Conservation (phyloP, 768 basidiomycete genomes). For the Boletus bicolor region DNA sequence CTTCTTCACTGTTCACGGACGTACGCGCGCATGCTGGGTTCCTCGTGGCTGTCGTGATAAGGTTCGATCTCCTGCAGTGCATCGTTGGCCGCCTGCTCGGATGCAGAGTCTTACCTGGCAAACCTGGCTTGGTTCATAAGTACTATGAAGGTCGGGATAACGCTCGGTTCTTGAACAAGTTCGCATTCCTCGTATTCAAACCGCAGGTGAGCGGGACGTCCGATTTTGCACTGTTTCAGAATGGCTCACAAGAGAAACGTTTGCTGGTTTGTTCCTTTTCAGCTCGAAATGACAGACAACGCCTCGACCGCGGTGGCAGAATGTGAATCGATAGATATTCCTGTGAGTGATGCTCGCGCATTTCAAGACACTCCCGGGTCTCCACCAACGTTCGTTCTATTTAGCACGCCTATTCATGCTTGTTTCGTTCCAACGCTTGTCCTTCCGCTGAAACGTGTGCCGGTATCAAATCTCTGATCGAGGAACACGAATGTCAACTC, state of each 20-base stretch:
- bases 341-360: conserved; percentile 10
- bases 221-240: background rate
- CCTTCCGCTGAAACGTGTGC: conserved; percentile 9
- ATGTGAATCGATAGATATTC: background rate
- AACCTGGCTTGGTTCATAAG: background rate
- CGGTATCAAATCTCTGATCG: conserved; percentile 15
- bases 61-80: background rate
- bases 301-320: background rate
- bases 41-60: conserved; percentile 12
- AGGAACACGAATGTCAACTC: conserved; percentile 16
- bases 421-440: conserved; percentile 16
- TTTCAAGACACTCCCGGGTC: background rate
- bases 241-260: background rate
- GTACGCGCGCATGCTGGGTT: conserved; percentile 4
- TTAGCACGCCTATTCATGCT: conserved; percentile 8
- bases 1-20: background rate
- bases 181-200: background rate
- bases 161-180: too few relatives aligned
- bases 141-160: too few relatives aligned
- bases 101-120: background rate
- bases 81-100: background rate
- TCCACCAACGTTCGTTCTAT: background rate
- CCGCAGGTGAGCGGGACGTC: background rate
- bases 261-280: background rate
- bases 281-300: conserved; percentile 4